phyloP scores from a whole-genome alignment of 148 eudicot genomes.

The Chenopodium quinoa region DNA sequence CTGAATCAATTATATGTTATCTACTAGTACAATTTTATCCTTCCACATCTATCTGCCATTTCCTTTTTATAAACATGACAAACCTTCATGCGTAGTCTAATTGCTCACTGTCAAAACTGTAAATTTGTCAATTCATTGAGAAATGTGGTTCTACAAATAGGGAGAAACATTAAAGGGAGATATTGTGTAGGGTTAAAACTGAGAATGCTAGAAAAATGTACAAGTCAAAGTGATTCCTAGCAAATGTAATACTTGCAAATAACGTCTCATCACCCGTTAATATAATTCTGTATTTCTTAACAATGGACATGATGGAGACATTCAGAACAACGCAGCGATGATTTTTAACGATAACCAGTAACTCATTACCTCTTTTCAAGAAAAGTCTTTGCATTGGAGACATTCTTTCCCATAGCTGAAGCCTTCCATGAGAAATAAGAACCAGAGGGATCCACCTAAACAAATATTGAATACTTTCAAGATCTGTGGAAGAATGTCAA shows the following conservation, averaged over 20 bases:
- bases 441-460: conserved; percentile 95
- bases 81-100: no score
- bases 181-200: not conserved
- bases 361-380: conserved; percentile 87
- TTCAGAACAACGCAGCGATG: not conserved
- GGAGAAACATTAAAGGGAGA: no score
- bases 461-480: not conserved
- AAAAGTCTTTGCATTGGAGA: conserved; percentile 95
- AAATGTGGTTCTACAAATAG: no score
- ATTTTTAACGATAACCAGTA: not conserved
- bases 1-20: no score
- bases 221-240: not conserved
- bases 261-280: not conserved
- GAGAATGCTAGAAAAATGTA: not conserved
- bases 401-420: conserved; percentile 99
- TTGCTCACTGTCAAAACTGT: no score
- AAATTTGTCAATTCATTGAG: no score
- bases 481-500: not conserved
- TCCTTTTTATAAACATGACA: no score
- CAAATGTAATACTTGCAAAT: not conserved
- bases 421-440: conserved; percentile 99
- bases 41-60: no score
- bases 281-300: not conserved
- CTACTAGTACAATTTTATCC: no score
- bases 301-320: not conserved